Evolutionary conservation across 192 early-diverging fungal species (phyloP).

Genomic region (Linnemannia hyalina): DNA sequence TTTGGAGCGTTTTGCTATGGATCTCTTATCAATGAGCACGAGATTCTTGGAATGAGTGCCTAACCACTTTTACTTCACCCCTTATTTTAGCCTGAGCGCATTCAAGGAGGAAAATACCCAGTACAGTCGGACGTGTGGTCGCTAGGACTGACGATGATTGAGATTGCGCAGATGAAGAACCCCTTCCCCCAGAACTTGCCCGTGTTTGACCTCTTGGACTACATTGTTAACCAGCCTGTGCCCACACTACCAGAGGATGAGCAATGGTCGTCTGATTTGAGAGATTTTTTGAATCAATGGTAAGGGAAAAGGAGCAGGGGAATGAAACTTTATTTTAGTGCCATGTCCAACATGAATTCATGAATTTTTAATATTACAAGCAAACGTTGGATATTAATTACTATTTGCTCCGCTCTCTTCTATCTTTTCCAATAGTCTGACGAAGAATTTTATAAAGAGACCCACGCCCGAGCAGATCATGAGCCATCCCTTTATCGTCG

Average conservation of each 20-base stretch:
- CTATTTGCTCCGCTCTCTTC: slow-evolving; percentile 17
- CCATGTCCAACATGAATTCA: background rate
- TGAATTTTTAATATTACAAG: background rate
- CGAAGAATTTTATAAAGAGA: slow-evolving; percentile 77
- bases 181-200: slow-evolving; percentile 89
- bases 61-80: background rate
- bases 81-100: slow-evolving; percentile 88
- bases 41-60: background rate
- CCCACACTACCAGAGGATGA: slow-evolving; percentile 80
- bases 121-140: slow-evolving; percentile 98
- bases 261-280: slow-evolving; percentile 71
- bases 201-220: slow-evolving; percentile 94
- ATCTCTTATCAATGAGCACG: background rate
- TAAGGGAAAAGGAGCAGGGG: slow-evolving; percentile 42
- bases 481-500: slow-evolving; percentile 77
- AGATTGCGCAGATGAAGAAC: slow-evolving; percentile 92
- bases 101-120: slow-evolving; percentile 89
- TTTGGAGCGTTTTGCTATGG: background rate
- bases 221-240: slow-evolving; percentile 91
- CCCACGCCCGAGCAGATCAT: slow-evolving; percentile 80
- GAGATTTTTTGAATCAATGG: slow-evolving; percentile 81
- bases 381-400: slow-evolving; percentile 16
- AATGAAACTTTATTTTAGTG: slow-evolving; percentile 16
- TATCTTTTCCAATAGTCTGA: slow-evolving; percentile 64
- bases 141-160: slow-evolving; percentile 92